Evolutionary conservation across 202 grass and related monocot species (phyloP), one percentile per base, ranked within the genome.

Genomic region (Cymbopogon flexuosus): DNA sequence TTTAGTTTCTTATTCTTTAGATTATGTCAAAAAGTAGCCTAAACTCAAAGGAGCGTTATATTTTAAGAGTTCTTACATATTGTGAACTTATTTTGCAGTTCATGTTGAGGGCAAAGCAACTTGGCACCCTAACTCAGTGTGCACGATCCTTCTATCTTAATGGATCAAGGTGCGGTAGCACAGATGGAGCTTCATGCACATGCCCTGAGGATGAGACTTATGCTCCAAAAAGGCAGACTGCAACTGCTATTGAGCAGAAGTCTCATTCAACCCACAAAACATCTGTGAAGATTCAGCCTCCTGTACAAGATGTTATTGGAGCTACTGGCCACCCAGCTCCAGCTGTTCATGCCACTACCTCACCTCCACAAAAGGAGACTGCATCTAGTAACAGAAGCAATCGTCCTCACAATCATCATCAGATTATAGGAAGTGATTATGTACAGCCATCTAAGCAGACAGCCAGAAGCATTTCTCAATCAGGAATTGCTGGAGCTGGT

Each of bases 101-200:
- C 84, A 97, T 97, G 94, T 90, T 97, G 81, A 88, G 91, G 76
- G 80, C 94, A 84, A 97, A 97, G 86, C 94, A 97, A 86, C 83
- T 97, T 8, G 76, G 91, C 62, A 87, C 88, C 58, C 82, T 97
- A 63, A 86, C 90, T 3, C 94, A 97, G 46, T 94, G 88, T 86
- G 94, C 94, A 52, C 81, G 92, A 59, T 85, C 91, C 36, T 94
- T 97, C 82, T 97, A 97, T 72, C 70, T 97, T 75, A 97, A 75
- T 86, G 94, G 94, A 65, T 81, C 94, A 82, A 86, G 90, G 65
- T 84, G 86, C 33, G 84, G 93, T 69, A 91, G 76, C 75, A 78
- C 88, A 19, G 95, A 98, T 85, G 92, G 84, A 76, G 80, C 92
- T 81, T 82, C 92, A 16, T 94, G 84, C 72, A 93, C 92, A 52